phyloP scores from a whole-genome alignment of 2,329 filamentous ascomycete genomes.

The Microthyrium microscopicum region DNA sequence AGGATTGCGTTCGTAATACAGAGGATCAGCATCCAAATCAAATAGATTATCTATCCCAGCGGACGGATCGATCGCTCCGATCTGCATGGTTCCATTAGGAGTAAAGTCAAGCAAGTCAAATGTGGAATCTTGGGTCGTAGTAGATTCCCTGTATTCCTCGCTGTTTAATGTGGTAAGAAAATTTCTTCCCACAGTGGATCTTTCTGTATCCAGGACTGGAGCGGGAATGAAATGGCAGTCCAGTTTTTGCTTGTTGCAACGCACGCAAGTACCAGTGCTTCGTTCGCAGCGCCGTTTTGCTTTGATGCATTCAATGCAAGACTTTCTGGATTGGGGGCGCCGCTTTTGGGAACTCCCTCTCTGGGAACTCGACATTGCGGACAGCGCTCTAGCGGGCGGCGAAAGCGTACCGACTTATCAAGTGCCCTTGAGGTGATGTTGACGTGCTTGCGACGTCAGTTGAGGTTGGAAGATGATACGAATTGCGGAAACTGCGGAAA shows the following conservation, averaged over 20 bases:
- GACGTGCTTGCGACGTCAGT: too few relatives aligned
- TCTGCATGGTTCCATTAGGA: too few relatives aligned
- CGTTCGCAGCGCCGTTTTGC: conserved; percentile 42
- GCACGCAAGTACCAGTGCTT: conserved; percentile 32
- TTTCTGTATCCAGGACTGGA: background rate
- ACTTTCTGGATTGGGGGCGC: conserved; percentile 30
- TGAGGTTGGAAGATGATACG: too few relatives aligned
- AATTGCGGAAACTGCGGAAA: too few relatives aligned
- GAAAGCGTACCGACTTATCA: too few relatives aligned
- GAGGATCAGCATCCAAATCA: background rate
- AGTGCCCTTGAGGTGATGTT: too few relatives aligned
- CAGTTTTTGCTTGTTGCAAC: conserved; percentile 33
- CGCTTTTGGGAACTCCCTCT: too few relatives aligned
- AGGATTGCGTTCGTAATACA: too few relatives aligned
- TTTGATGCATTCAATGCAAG: conserved; percentile 39
- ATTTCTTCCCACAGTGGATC: background rate
- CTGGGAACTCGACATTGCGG: background rate
- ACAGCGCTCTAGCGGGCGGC: too few relatives aligned
- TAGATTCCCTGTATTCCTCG: background rate
- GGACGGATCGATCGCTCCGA: background rate
- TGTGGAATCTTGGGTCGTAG: background rate
- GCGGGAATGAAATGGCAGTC: conserved; percentile 20
- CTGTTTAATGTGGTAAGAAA: too few relatives aligned
- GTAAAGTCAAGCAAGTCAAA: background rate
- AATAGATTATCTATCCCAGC: background rate